Conservation (phyloP, 331 rosid genomes). For the Dryas integrifolia region DNA sequence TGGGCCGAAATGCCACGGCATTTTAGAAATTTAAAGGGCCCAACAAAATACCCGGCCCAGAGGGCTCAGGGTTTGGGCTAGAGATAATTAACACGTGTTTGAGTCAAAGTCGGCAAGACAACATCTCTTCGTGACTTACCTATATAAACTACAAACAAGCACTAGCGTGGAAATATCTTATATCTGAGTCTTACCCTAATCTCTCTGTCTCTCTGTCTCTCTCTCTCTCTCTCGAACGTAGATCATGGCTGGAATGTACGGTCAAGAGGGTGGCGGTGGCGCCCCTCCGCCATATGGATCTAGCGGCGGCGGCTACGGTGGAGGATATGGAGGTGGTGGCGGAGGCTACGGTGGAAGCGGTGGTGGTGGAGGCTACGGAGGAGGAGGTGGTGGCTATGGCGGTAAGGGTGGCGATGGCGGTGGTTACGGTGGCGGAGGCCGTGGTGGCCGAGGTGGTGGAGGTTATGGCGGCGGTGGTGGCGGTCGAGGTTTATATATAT, state of each 20-base stretch:
- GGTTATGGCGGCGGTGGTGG: slow-evolving; percentile 40
- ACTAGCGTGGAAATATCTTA: neutral
- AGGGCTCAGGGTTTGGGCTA: neutral
- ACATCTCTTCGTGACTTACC: slow-evolving; percentile 2
- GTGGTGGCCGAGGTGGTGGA: slow-evolving; percentile 44
- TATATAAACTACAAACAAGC: neutral
- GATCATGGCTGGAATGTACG: slow-evolving; percentile 86
- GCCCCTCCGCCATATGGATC: slow-evolving; percentile 72
- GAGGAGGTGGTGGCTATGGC: slow-evolving; percentile 39
- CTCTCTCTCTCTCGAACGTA: slow-evolving; percentile 8
- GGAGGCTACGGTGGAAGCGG: slow-evolving; percentile 37
- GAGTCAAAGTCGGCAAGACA: slow-evolving; percentile 12
- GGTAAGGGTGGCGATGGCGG: slow-evolving; percentile 31
- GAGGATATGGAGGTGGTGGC: slow-evolving; percentile 35
- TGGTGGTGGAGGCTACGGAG: slow-evolving; percentile 35
- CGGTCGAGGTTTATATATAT: slow-evolving; percentile 50
- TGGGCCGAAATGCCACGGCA: neutral
- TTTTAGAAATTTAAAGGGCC: neutral
- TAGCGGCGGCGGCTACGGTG: slow-evolving; percentile 51
- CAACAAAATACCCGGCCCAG: neutral
- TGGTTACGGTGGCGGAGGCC: slow-evolving; percentile 32
- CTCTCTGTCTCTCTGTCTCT: neutral
- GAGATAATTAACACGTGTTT: neutral
- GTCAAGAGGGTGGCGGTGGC: slow-evolving; percentile 76
- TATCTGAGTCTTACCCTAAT: slow-evolving; percentile 16